Percentiles rank a stretch among this genome's conserved stretches.
These are phyloP conservation scores for Favolaschia claudopus DNA, from an alignment of 768 basidiomycete species.

Conservation along the genomic window DNA sequence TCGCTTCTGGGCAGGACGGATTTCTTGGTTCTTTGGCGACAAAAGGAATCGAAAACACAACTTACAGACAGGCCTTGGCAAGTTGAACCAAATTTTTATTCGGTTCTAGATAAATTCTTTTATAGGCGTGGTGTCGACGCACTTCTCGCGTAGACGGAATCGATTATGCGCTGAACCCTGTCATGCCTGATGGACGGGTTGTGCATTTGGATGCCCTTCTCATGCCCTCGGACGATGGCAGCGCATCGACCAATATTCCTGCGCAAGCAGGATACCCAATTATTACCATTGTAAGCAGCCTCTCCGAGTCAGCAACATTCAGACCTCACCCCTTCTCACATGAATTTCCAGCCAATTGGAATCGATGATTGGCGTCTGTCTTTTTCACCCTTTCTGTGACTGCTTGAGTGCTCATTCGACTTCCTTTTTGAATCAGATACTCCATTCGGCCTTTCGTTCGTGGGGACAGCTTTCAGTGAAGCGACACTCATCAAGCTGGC, in stretches of 20 bases:
- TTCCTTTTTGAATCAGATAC: conserved; percentile 39
- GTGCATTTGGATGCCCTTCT: conserved; percentile 27
- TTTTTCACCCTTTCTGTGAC: conserved; percentile 36
- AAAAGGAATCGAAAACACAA: conserved; percentile 22
- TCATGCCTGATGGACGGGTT: conserved; percentile 13
- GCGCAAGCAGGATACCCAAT: conserved; percentile 56
- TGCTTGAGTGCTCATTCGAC: conserved; percentile 22
- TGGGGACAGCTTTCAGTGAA: conserved; percentile 55
- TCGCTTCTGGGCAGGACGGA: conserved; percentile 27
- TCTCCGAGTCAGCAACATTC: too few relatives aligned
- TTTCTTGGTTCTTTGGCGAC: conserved; percentile 23
- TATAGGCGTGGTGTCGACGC: conserved; percentile 23
- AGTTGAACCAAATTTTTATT: neutral
- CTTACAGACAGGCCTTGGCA: conserved; percentile 24
- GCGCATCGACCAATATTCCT: conserved; percentile 35
- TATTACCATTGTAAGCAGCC: conserved; percentile 46
- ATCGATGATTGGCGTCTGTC: conserved; percentile 46
- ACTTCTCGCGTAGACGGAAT: conserved; percentile 25
- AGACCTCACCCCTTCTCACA: neutral
- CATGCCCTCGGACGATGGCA: conserved; percentile 26
- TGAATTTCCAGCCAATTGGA: conserved; percentile 18
- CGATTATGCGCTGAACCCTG: conserved; percentile 27
- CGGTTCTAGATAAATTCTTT: neutral
- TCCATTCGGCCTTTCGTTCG: conserved; percentile 53
- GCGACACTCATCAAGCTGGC: conserved; percentile 49